Percentiles rank a stretch among this genome's conserved stretches.
Evolutionary conservation across 352 stramenopile species (phyloP).

Genomic region (Pythium scleroteichum): DNA sequence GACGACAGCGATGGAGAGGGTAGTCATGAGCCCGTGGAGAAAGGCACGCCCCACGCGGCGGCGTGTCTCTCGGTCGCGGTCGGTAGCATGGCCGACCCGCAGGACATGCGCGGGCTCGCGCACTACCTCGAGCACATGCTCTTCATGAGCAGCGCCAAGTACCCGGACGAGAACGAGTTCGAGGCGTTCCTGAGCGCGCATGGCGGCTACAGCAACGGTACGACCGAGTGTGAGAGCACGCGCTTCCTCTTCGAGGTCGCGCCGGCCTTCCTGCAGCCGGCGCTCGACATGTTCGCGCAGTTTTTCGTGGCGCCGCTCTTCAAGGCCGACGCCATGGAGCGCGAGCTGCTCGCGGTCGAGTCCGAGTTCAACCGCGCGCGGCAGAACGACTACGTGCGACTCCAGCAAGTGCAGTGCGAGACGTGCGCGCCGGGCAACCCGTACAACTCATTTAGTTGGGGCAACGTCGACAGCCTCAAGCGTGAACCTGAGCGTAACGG

Average conservation of each 20-base stretch:
- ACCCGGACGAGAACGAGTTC: conserved; percentile 88
- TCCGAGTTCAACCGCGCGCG: conserved; percentile 54
- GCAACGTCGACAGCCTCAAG: conserved; percentile 49
- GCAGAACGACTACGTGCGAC: conserved; percentile 42
- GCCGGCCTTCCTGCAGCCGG: conserved; percentile 28
- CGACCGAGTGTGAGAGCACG: conserved; percentile 83
- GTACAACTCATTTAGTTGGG: conserved; percentile 65
- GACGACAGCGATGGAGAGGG: conserved; percentile 16
- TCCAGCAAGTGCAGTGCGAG: conserved; percentile 46
- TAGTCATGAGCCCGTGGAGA: conserved; percentile 9
- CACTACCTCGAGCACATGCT: conserved; percentile 97
- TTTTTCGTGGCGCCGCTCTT: conserved; percentile 87
- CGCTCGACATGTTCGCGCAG: conserved; percentile 85
- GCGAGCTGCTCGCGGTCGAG: conserved; percentile 68
- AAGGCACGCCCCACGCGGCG: conserved; percentile 24
- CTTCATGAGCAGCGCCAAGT: conserved; percentile 92
- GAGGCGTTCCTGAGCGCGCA: conserved; percentile 70
- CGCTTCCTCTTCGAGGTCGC: conserved; percentile 85
- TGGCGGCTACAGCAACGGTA: conserved; percentile 83
- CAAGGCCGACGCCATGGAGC: conserved; percentile 41
- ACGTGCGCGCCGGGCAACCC: conserved; percentile 11
- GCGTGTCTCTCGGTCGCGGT: conserved; percentile 43
- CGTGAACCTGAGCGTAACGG: conserved; percentile 17
- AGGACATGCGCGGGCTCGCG: conserved; percentile 59
- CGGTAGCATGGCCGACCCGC: conserved; percentile 40